A percentile compares a stretch with the other conserved stretches of the same genome.
These are phyloP conservation scores for Marchantia polymorpha DNA, from an alignment of 225 moss, liverwort and hornwort species.

Conservation along the genomic window DNA sequence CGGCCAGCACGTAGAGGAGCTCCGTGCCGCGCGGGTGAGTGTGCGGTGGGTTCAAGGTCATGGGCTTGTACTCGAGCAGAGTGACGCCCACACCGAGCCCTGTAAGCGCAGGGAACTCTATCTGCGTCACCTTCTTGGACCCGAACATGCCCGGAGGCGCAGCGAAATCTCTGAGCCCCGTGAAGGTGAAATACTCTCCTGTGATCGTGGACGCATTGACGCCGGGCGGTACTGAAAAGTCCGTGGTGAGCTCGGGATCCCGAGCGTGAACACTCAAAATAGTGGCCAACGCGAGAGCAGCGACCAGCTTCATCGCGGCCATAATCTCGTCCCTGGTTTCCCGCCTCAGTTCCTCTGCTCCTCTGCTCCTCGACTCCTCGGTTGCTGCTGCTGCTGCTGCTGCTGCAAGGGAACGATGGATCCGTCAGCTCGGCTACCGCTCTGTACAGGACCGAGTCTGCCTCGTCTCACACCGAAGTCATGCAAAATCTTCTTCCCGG, in stretches of 20 bases:
- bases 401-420: too few relatives aligned
- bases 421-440: too few relatives aligned
- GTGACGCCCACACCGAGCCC: constrained; percentile 22
- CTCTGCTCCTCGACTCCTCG: too few relatives aligned
- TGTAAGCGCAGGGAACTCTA: constrained; percentile 13
- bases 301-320: constrained; percentile 13
- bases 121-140: background rate
- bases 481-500: too few relatives aligned
- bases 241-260: constrained; percentile 25
- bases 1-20: constrained; percentile 24
- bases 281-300: background rate
- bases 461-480: too few relatives aligned
- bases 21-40: constrained; percentile 35
- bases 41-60: constrained; percentile 29
- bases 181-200: constrained; percentile 23
- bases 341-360: too few relatives aligned
- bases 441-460: too few relatives aligned
- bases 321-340: background rate
- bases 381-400: too few relatives aligned
- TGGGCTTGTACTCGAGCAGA: constrained; percentile 19
- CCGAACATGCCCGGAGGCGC: background rate
- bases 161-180: background rate
- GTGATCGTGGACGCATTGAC: background rate
- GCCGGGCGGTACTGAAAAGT: constrained; percentile 22
- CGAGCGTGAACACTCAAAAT: constrained; percentile 11